Evolutionary conservation across 305 asterid genomes (phyloP), one percentile per base, ranked within the genome.

Genomic region (Fraxinus floribunda): DNA sequence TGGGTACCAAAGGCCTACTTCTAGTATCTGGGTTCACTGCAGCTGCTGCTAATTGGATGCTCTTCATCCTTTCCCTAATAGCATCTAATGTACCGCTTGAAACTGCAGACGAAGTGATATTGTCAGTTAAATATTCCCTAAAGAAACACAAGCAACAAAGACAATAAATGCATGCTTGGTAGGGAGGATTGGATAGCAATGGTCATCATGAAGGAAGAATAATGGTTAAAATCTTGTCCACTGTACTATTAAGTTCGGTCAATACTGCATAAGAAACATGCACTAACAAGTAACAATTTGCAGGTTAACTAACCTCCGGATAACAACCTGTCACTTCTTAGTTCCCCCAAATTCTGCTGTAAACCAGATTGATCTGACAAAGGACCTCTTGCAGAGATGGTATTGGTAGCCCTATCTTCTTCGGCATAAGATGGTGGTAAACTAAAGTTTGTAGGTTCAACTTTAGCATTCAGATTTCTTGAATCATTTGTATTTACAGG

Each of bases 51-150:
- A 92, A 81, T 78, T 95, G 98, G 79, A 97, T 97, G 92, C 97
- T 94, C 90, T 92, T 97, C 99, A 97, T 93, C 88, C 98, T 93
- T 89, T 97, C 99, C 83, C 99, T 91, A 77, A 97, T 97, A n/a
- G 97, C 98, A 85, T 97, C 99, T 81, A 97, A 80, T 38, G 97
- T 89, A 84, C 98, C 99, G 41, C 92, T 91, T 41, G 93, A 78
- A 75, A 94, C 99, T 97, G 97, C 90, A 96, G 71, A 77, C 22
- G 70, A 13, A 68, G 73, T 9, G 77, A 32, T 11, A 7, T 34
- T 18, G 32, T 66, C 75, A 34, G 77, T 66, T 15, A 18, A 49
- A 35, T 78, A 46, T 29, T 77, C 52, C 49, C 44, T 73, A 30
- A 3, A 16, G 16, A 52, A 55, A 29, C 72, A 18, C 49, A 36